These are phyloP conservation scores for Claviceps pusilla DNA, from an alignment of 2,329 filamentous ascomycete species.

Conservation along the genomic window DNA sequence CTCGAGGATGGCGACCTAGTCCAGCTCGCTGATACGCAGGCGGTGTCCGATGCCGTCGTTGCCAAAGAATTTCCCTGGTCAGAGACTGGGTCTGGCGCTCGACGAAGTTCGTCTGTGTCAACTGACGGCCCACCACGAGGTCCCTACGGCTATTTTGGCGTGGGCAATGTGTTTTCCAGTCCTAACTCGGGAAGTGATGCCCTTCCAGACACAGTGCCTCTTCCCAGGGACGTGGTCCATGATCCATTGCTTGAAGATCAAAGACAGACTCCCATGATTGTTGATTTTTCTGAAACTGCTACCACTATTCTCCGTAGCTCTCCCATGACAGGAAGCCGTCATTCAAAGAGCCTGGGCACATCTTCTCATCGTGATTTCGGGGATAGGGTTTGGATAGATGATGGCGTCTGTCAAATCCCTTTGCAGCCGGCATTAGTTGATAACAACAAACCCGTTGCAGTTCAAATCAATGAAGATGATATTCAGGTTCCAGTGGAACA, in stretches of 20 bases:
- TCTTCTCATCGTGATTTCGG: constrained; percentile 2
- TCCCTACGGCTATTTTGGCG: constrained; percentile 12
- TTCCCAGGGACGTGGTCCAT: constrained; percentile 6
- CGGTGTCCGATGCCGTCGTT: not conserved
- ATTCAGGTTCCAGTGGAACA: not conserved
- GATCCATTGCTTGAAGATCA: not conserved
- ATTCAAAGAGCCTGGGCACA: not conserved
- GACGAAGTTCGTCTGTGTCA: constrained; percentile 16
- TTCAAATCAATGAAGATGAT: not conserved
- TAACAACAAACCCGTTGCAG: not conserved
- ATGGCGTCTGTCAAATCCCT: not conserved
- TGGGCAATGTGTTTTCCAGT: constrained; percentile 16
- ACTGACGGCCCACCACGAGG: constrained; percentile 6
- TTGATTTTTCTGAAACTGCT: constrained; percentile 23
- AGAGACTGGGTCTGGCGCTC: constrained; percentile 13
- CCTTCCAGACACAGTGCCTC: constrained; percentile 19
- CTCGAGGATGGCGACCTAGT: constrained; percentile 13
- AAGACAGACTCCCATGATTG: not conserved
- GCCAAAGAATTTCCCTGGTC: constrained; percentile 15
- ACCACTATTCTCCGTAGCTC: constrained; percentile 19
- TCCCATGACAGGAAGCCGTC: constrained; percentile 8
- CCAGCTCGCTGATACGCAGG: constrained; percentile 6
- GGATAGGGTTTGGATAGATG: not conserved
- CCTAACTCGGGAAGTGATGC: constrained; percentile 9
- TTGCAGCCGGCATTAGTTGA: not conserved